Conservation (phyloP, 2,329 filamentous ascomycete genomes). For the Trichoderma sp. region DNA sequence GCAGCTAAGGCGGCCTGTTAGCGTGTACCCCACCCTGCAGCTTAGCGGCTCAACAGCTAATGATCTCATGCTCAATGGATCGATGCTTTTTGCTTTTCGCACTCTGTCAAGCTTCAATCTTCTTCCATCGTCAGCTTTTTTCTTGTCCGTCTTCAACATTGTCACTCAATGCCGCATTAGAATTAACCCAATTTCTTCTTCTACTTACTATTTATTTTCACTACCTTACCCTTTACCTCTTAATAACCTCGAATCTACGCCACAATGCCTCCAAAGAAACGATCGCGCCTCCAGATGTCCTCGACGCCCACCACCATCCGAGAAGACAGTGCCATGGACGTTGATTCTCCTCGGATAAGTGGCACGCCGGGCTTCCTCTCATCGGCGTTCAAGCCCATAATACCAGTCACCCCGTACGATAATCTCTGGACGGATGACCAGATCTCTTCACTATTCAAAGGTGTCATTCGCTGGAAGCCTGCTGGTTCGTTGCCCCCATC, state of each 20-base stretch:
- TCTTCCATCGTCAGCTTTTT: not conserved
- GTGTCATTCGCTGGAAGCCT: constrained; percentile 93
- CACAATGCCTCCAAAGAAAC: constrained; percentile 71
- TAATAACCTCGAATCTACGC: not conserved
- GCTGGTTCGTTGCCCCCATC: constrained; percentile 61
- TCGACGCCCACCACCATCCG: constrained; percentile 57
- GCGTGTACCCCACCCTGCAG: constrained; percentile 1
- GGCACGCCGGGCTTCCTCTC: constrained; percentile 43
- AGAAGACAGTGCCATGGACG: constrained; percentile 63
- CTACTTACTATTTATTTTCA: not conserved
- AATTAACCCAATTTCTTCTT: not conserved
- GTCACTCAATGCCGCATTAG: not conserved
- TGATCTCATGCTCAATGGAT: constrained; percentile 21
- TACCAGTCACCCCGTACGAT: constrained; percentile 38
- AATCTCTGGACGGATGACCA: constrained; percentile 96
- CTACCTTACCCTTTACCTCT: not conserved
- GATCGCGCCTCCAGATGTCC: constrained; percentile 58
- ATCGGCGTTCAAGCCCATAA: constrained; percentile 27
- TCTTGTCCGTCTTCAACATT: not conserved
- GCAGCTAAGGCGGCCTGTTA: not conserved
- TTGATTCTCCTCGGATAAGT: constrained; percentile 58
- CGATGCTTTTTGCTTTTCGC: not conserved
- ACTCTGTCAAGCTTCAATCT: not conserved
- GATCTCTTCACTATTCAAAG: constrained; percentile 88
- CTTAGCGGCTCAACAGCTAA: constrained; percentile 8